Conservation (phyloP, 2,329 filamentous ascomycete species). For the Fusarium sp. region DNA sequence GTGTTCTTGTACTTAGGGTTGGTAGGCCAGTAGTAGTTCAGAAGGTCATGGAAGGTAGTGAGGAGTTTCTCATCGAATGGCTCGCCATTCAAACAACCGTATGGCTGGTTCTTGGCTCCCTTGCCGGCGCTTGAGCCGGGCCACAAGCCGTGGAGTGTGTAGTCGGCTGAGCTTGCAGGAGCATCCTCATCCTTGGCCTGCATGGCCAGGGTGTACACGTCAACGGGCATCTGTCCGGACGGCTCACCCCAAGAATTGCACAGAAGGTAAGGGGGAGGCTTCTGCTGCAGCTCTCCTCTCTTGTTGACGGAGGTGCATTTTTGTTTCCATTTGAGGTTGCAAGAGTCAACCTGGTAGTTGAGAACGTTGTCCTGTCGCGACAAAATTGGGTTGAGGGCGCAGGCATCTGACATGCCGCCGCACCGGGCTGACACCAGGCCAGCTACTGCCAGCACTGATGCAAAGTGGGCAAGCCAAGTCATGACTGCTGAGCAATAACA, state of each 20-base stretch:
- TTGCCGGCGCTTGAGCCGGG: not conserved
- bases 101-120: not conserved
- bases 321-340: not conserved
- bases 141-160: not conserved
- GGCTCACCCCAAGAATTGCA: not conserved
- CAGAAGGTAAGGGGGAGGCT: not conserved
- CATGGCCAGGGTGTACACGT: not conserved
- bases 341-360: not conserved
- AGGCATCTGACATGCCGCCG: conserved; percentile 2
- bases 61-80: not conserved
- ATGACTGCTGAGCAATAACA: not conserved
- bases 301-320: not conserved
- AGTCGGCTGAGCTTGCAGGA: accelerated
- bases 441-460: not conserved
- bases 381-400: not conserved
- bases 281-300: not conserved
- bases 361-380: not conserved
- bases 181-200: not conserved
- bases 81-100: not conserved
- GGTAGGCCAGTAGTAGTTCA: not conserved
- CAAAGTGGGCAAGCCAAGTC: not conserved
- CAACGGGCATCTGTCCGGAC: not conserved
- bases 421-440: not conserved
- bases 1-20: conserved; percentile 3
- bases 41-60: not conserved